Percentiles rank a stretch among this genome's conserved stretches.
Conservation (phyloP, 2,329 filamentous ascomycete species). For the Colletotrichum euphorbiae region DNA sequence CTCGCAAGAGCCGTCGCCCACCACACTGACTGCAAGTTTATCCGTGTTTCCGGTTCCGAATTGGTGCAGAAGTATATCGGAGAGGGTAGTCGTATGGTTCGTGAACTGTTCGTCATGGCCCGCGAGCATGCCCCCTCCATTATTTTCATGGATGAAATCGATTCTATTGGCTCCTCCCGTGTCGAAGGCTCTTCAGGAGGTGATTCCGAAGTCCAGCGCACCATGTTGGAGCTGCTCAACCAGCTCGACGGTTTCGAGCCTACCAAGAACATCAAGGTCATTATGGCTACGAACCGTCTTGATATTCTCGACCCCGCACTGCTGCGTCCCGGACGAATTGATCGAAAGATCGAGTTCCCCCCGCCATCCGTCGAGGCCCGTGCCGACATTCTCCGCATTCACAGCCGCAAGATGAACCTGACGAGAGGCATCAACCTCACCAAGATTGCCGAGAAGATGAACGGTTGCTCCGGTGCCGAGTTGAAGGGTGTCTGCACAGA, state of each 20-base stretch:
- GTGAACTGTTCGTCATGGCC: slow-evolving; percentile 99
- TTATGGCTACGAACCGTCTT: slow-evolving; percentile 98
- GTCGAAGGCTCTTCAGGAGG: slow-evolving; percentile 95
- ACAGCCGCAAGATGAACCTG: slow-evolving; percentile 98
- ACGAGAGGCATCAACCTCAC: slow-evolving; percentile 96
- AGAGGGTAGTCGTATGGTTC: slow-evolving; percentile 97
- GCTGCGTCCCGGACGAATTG: slow-evolving; percentile 94
- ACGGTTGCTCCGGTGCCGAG: slow-evolving; percentile 96
- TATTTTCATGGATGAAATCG: slow-evolving; percentile 99
- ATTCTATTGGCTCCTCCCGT: slow-evolving; percentile 96
- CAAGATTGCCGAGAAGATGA: slow-evolving; percentile 99
- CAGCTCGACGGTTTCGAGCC: slow-evolving; percentile 99
- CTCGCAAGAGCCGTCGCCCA: slow-evolving; percentile 95
- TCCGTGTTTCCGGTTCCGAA: slow-evolving; percentile 94
- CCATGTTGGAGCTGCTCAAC: slow-evolving; percentile 98
- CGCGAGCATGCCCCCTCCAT: slow-evolving; percentile 97
- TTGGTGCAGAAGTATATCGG: slow-evolving; percentile 99
- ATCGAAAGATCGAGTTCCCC: slow-evolving; percentile 98
- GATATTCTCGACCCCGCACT: slow-evolving; percentile 97
- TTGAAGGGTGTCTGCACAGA: slow-evolving; percentile 99
- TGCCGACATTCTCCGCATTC: slow-evolving; percentile 97
- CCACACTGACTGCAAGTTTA: slow-evolving; percentile 99
- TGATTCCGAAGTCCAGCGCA: slow-evolving; percentile 97
- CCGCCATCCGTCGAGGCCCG: slow-evolving; percentile 95
- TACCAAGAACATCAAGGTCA: slow-evolving; percentile 99